Percentiles rank a stretch among this genome's conserved stretches.
Evolutionary conservation across 2,329 filamentous ascomycete genomes (phyloP).

Genomic region (Exophiala dermatitidis): DNA sequence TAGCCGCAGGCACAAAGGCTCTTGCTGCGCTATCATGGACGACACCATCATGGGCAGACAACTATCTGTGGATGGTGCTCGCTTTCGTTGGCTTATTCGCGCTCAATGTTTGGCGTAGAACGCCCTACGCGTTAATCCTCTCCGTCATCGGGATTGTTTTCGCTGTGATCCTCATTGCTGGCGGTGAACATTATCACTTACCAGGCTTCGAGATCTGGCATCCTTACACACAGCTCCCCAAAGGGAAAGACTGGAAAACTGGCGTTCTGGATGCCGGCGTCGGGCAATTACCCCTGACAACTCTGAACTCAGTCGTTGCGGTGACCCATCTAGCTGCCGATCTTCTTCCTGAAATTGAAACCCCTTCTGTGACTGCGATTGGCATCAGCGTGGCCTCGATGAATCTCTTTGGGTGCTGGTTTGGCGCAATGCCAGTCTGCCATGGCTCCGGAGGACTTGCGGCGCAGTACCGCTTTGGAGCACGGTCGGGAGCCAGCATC

Average conservation of each 20-base stretch:
- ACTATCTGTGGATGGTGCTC: conserved; percentile 66
- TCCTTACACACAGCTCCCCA: conserved; percentile 47
- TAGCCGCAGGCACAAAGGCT: conserved; percentile 66
- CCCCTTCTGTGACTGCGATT: conserved; percentile 66
- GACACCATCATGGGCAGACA: conserved; percentile 61
- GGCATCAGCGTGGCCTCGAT: conserved; percentile 75
- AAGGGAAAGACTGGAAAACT: conserved; percentile 41
- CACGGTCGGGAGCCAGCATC: conserved; percentile 76
- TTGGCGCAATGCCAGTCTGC: conserved; percentile 90
- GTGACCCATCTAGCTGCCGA: conserved; percentile 72
- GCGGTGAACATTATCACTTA: conserved; percentile 9
- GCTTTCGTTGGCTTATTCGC: conserved; percentile 65
- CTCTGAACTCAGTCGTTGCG: conserved; percentile 86
- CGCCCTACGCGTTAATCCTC: conserved; percentile 72
- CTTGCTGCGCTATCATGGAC: conserved; percentile 64
- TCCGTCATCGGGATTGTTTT: conserved; percentile 63
- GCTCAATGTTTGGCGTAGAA: conserved; percentile 55
- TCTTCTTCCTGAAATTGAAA: conserved; percentile 61
- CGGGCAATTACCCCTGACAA: conserved; percentile 83
- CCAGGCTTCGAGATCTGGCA: conserved; percentile 55
- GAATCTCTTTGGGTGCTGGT: conserved; percentile 82
- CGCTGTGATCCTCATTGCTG: conserved; percentile 42
- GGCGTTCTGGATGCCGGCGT: conserved; percentile 62
- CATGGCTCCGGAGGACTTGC: conserved; percentile 88
- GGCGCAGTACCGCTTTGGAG: conserved; percentile 85